Conservation (phyloP, 2,329 filamentous ascomycete genomes). For the Claviceps spartinae region DNA sequence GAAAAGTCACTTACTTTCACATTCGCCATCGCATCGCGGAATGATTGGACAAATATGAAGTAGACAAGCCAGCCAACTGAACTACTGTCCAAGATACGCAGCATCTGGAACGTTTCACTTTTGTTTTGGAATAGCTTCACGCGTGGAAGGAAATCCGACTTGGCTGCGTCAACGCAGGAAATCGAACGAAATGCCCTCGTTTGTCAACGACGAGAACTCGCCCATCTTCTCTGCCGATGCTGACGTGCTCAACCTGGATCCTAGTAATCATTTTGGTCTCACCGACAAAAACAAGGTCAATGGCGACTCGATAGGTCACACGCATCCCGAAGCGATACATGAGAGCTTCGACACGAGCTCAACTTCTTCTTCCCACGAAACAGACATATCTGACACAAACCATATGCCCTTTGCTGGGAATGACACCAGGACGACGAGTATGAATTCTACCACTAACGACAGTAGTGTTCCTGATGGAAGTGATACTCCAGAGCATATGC, state of each 20-base stretch:
- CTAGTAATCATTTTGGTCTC: constrained; percentile 23
- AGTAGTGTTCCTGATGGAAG: constrained; percentile 25
- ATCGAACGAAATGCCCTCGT: constrained; percentile 37
- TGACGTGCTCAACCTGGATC: constrained; percentile 31
- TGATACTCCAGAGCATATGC: constrained; percentile 15
- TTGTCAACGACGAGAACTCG: constrained; percentile 33
- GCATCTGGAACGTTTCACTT: not conserved
- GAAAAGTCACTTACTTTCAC: not conserved
- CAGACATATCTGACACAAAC: constrained; percentile 33
- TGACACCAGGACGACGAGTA: constrained; percentile 34
- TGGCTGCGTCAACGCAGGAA: constrained; percentile 3
- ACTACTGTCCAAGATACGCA: not conserved
- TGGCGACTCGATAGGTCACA: constrained; percentile 23
- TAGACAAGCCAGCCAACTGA: not conserved
- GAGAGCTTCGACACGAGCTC: constrained; percentile 42
- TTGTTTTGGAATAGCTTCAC: not conserved
- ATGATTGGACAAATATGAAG: not conserved
- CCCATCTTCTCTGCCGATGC: constrained; percentile 27
- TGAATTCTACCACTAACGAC: constrained; percentile 46
- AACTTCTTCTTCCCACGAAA: constrained; percentile 38
- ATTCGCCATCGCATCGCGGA: not conserved
- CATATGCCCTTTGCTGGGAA: constrained; percentile 30
- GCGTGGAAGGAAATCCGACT: not conserved
- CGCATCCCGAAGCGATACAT: constrained; percentile 33
- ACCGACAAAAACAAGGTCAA: constrained; percentile 21